Evolutionary conservation across 306 rosid genomes (phyloP).

Genomic region (Alnus rubra): DNA sequence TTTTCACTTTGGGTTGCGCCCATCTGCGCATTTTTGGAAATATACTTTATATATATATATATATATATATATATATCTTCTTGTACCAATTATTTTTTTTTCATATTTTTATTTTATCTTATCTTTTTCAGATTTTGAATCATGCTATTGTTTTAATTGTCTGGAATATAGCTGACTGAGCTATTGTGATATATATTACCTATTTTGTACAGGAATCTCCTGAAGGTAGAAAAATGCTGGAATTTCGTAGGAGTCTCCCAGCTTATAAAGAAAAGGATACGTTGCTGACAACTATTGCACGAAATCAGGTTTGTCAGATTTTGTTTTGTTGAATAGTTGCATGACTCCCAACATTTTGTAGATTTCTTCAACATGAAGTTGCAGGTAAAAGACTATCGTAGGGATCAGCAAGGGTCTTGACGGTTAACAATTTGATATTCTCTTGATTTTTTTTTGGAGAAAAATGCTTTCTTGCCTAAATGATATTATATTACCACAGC

Average conservation of each 20-base stretch:
- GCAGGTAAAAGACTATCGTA: background rate
- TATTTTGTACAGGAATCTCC: conserved; percentile 57
- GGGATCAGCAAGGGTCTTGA: background rate
- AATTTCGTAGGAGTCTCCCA: conserved; percentile 83
- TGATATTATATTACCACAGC: background rate
- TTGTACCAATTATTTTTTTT: background rate
- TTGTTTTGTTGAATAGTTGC: background rate
- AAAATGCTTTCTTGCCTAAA: background rate
- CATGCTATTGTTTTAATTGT: background rate
- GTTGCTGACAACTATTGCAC: conserved; percentile 61
- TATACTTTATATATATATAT: no score
- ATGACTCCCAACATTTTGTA: background rate
- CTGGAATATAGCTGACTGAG: background rate
- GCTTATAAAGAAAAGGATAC: conserved; percentile 82
- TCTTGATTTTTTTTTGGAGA: background rate
- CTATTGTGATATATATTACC: conserved; percentile 28
- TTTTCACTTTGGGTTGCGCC: no score
- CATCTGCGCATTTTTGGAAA: no score
- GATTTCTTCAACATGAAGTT: background rate
- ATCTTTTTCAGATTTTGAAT: conserved; percentile 16
- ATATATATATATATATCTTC: no score
- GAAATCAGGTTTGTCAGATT: conserved; percentile 63
- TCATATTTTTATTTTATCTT: background rate
- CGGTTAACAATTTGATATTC: background rate
- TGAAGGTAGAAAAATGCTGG: conserved; percentile 76